Evolutionary conservation across 225 moss, liverwort and hornwort species (phyloP).

Genomic region (Asterella californica): DNA sequence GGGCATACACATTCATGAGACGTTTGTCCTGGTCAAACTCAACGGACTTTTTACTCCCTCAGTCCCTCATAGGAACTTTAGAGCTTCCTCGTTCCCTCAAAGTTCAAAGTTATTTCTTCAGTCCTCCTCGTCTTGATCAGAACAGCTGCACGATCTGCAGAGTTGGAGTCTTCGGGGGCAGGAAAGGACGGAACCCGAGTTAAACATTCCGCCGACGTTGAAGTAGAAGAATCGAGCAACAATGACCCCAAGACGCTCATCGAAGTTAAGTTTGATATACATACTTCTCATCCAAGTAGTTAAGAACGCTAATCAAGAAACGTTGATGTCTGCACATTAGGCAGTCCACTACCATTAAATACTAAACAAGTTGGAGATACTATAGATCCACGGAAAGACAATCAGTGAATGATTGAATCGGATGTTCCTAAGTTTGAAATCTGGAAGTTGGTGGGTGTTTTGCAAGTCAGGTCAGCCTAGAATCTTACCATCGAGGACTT

Average conservation of each 20-base stretch:
- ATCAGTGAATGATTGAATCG: background rate
- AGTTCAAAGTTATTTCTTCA: too few species aligned
- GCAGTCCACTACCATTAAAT: too few species aligned
- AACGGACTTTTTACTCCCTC: too few species aligned
- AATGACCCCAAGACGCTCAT: background rate
- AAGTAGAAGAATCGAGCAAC: background rate
- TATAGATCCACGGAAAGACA: background rate
- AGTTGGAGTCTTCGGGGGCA: slow-evolving; percentile 69
- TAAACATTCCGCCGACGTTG: background rate
- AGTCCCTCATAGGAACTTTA: too few species aligned
- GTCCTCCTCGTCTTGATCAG: too few species aligned
- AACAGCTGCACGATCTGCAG: slow-evolving; percentile 66
- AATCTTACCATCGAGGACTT: background rate
- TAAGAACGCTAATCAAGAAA: background rate
- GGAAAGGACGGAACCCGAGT: slow-evolving; percentile 17
- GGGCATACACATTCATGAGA: too few species aligned
- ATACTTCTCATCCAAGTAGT: slow-evolving; percentile 19
- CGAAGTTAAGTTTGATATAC: slow-evolving; percentile 25
- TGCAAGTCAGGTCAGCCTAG: background rate
- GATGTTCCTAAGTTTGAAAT: background rate
- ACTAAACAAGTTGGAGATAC: background rate
- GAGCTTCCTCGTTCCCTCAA: too few species aligned
- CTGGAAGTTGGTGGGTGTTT: background rate
- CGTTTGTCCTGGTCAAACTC: too few species aligned
- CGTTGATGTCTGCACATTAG: slow-evolving; percentile 1